These are phyloP conservation scores for Scedosporium boydii DNA, from an alignment of 2,329 filamentous ascomycete genomes.

Conservation along the genomic window DNA sequence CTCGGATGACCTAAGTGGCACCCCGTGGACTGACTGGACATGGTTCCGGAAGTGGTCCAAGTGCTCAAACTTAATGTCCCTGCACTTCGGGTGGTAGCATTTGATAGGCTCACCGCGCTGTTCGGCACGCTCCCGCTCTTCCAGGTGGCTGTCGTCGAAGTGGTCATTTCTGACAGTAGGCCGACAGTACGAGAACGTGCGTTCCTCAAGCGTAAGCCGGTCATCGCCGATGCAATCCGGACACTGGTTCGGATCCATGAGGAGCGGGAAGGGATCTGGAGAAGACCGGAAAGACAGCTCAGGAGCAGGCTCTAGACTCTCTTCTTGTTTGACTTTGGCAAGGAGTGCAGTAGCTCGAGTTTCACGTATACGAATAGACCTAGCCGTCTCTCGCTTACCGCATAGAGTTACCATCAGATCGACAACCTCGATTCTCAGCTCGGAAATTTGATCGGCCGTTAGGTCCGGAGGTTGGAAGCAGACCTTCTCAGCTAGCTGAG, in stretches of 20 bases:
- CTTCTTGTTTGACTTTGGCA: conserved; percentile 1
- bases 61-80: conserved; percentile 10
- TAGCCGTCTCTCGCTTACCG: conserved; percentile 14
- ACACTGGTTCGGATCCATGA: conserved; percentile 13
- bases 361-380: too few species aligned
- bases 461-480: too few species aligned
- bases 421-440: conserved; percentile 11
- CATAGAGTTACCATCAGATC: conserved; percentile 14
- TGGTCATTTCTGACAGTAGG: conserved; percentile 13
- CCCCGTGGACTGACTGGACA: conserved; percentile 9
- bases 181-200: conserved; percentile 11
- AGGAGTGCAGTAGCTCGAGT: too few species aligned
- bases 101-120: conserved; percentile 9
- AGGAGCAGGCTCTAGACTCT: background rate
- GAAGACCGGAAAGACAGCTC: background rate
- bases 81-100: conserved; percentile 11
- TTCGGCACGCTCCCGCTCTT: conserved; percentile 10
- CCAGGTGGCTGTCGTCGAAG: conserved; percentile 14
- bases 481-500: conserved; percentile 11
- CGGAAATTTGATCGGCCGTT: too few species aligned
- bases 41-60: conserved; percentile 12
- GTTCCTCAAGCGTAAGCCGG: conserved; percentile 9
- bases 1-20: conserved; percentile 8
- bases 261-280: conserved; percentile 10
- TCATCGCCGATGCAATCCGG: conserved; percentile 13